Conservation (phyloP, 805 yeast genomes). For the Wickerhamia fluorescens region DNA sequence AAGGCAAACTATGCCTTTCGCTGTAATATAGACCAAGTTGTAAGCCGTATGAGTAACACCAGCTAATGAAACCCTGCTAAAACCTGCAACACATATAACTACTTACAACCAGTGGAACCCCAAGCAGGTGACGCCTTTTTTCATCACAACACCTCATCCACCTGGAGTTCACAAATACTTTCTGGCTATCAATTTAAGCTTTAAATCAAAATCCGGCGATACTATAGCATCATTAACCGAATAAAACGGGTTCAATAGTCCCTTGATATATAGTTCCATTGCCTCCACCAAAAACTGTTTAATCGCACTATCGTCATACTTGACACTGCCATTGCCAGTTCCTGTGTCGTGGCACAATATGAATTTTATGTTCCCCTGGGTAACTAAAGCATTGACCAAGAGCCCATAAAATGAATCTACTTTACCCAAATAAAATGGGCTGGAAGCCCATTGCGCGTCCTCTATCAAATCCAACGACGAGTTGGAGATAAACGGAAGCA, state of each 20-base stretch:
- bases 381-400: slow-evolving; percentile 74
- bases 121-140: too few species aligned
- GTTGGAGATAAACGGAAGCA: slow-evolving; percentile 83
- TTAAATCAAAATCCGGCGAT: slow-evolving; percentile 67
- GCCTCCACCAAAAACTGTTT: slow-evolving; percentile 79
- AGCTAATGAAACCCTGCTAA: too few species aligned
- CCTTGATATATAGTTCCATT: slow-evolving; percentile 83
- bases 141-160: too few species aligned
- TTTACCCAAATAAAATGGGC: slow-evolving; percentile 59
- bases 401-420: slow-evolving; percentile 84
- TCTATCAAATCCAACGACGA: slow-evolving; percentile 88
- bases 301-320: slow-evolving; percentile 58
- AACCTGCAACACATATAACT: too few species aligned
- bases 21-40: too few species aligned
- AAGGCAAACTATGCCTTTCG: too few species aligned
- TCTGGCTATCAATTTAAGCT: slow-evolving; percentile 63
- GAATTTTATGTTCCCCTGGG: slow-evolving; percentile 82
- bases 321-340: slow-evolving; percentile 7
- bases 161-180: slow-evolving; percentile 70
- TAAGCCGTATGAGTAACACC: too few species aligned
- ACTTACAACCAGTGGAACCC: too few species aligned
- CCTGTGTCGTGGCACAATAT: slow-evolving; percentile 45
- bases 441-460: slow-evolving; percentile 75
- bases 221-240: slow-evolving; percentile 65
- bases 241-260: slow-evolving; percentile 82